Conservation (phyloP, 1,284 basidiomycete species). For the Microbotryum saponariae region DNA sequence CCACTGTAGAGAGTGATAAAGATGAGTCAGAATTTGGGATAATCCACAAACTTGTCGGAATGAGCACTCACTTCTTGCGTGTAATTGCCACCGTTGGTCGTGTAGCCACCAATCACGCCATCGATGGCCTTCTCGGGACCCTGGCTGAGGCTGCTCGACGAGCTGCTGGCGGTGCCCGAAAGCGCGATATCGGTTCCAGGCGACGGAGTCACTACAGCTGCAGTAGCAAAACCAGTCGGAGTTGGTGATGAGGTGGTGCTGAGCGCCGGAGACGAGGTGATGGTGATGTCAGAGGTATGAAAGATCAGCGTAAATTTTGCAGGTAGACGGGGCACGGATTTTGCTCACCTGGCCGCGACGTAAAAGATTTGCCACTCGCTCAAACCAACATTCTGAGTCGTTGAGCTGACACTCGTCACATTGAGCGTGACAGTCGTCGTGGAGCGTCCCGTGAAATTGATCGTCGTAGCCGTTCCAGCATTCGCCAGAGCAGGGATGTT, state of each 20-base stretch:
- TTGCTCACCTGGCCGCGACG: background rate
- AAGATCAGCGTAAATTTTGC: background rate
- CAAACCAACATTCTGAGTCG: constrained; percentile 12
- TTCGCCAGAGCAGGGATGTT: constrained; percentile 14
- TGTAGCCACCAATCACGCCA: constrained; percentile 19
- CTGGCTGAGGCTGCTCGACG: constrained; percentile 2
- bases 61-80: constrained; percentile 2
- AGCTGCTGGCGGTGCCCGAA: constrained; percentile 2
- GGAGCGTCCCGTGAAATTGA: constrained; percentile 10
- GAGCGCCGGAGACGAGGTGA: background rate
- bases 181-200: constrained; percentile 6
- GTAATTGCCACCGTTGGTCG: constrained; percentile 3
- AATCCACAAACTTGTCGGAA: background rate
- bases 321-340: background rate
- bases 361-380: constrained; percentile 10
- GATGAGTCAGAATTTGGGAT: too few species aligned
- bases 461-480: constrained; percentile 15
- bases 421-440: constrained; percentile 12
- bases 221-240: constrained; percentile 14
- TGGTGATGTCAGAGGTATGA: background rate
- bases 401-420: constrained; percentile 12
- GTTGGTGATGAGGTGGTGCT: constrained; percentile 3
- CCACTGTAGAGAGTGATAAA: constrained; percentile 15
- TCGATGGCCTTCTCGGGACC: constrained; percentile 17
- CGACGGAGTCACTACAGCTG: constrained; percentile 2